These are phyloP conservation scores for Boechera divaricarpa DNA, from an alignment of 345 rosid genomes.

Conservation along the genomic window DNA sequence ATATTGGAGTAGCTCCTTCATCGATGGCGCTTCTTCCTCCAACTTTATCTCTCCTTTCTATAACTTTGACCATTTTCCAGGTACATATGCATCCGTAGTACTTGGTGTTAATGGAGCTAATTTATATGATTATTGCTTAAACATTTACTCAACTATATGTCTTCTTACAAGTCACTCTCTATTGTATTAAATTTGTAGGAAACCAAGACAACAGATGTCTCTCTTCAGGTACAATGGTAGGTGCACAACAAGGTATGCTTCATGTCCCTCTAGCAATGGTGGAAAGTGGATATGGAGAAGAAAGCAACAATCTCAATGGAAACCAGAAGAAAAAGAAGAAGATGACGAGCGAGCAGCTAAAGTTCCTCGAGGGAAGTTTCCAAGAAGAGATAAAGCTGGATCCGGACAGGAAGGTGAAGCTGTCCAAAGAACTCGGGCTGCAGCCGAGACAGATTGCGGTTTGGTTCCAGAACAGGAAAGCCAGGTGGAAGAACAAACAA, in stretches of 20 bases:
- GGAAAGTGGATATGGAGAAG: slow-evolving; percentile 50
- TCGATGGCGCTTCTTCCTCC: slow-evolving; percentile 37
- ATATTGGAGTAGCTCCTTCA: slow-evolving; percentile 30
- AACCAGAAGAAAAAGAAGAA: slow-evolving; percentile 70
- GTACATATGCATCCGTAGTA: slow-evolving; percentile 21
- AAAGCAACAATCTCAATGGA: slow-evolving; percentile 40
- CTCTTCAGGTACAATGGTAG: slow-evolving; percentile 44
- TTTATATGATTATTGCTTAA: slow-evolving; percentile 12
- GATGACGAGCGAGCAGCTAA: slow-evolving; percentile 70
- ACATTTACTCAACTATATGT: background rate
- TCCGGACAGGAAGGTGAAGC: slow-evolving; percentile 79
- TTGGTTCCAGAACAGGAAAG: slow-evolving; percentile 93
- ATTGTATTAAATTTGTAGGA: background rate
- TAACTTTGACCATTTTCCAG: slow-evolving; percentile 40
- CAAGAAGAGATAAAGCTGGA: slow-evolving; percentile 86
- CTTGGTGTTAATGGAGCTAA: background rate
- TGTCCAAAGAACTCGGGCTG: slow-evolving; percentile 81
- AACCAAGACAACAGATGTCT: slow-evolving; percentile 45
- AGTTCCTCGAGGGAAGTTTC: slow-evolving; percentile 77
- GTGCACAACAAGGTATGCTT: slow-evolving; percentile 35
- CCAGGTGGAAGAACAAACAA: slow-evolving; percentile 90
- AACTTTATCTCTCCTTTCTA: slow-evolving; percentile 38
- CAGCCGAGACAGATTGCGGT: slow-evolving; percentile 89
- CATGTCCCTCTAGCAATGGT: slow-evolving; percentile 37
- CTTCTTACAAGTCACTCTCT: background rate